Evolutionary conservation across 2,329 filamentous ascomycete genomes (phyloP).

Genomic region (Cercospora sp.): DNA sequence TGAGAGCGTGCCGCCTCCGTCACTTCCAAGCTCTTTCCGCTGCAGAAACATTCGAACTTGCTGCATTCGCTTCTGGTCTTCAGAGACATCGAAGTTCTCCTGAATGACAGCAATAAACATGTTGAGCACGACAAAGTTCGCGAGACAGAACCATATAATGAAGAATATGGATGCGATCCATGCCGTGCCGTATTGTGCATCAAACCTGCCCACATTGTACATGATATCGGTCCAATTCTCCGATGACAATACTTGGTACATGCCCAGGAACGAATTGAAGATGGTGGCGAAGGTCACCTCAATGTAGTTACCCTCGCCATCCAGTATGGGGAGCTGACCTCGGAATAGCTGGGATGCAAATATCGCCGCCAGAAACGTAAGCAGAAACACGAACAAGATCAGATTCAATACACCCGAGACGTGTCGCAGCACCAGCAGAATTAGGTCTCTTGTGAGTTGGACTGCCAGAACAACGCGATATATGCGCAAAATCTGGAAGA

Average conservation of each 20-base stretch:
- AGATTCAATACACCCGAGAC: slow-evolving; percentile 88
- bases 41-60: slow-evolving; percentile 95
- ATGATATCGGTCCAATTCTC: slow-evolving; percentile 93
- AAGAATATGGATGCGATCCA: slow-evolving; percentile 93
- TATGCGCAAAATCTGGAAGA: slow-evolving; percentile 89
- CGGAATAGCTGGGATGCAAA: slow-evolving; percentile 92
- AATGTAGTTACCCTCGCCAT: slow-evolving; percentile 62
- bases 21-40: slow-evolving; percentile 76
- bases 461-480: slow-evolving; percentile 91
- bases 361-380: slow-evolving; percentile 90
- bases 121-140: slow-evolving; percentile 94
- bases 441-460: slow-evolving; percentile 81
- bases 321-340: slow-evolving; percentile 69
- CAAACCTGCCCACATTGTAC: slow-evolving; percentile 75
- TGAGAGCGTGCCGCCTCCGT: slow-evolving; percentile 68
- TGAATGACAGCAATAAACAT: slow-evolving; percentile 99
- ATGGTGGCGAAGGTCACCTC: slow-evolving; percentile 82
- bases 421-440: slow-evolving; percentile 84
- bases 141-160: slow-evolving; percentile 91
- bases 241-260: slow-evolving; percentile 95
- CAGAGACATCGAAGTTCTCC: slow-evolving; percentile 97
- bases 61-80: slow-evolving; percentile 95
- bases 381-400: slow-evolving; percentile 93
- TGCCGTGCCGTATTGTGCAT: slow-evolving; percentile 65
- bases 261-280: slow-evolving; percentile 93